Evolutionary conservation across 116 monocot genomes (phyloP).

Genomic region (Papilionanthe hybrid): DNA sequence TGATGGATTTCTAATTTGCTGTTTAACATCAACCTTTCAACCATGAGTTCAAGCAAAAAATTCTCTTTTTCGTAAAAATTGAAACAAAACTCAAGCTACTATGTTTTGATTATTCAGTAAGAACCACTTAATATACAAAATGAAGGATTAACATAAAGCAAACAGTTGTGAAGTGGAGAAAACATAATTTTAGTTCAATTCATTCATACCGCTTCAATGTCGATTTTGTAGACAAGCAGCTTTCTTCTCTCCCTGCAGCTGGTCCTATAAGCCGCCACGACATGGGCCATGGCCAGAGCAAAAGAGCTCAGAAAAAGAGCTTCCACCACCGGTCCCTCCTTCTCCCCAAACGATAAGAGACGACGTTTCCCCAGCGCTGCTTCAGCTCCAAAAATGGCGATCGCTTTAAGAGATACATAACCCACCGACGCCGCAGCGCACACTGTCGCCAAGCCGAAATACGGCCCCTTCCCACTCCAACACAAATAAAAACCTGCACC

Average conservation of each 20-base stretch:
- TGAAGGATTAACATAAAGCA: neutral
- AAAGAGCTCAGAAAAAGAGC: slow-evolving; percentile 33
- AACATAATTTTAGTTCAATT: neutral
- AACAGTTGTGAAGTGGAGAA: neutral
- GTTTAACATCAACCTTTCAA: no score
- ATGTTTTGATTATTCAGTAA: neutral
- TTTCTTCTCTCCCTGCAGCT: slow-evolving; percentile 22
- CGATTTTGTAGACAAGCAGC: slow-evolving; percentile 29
- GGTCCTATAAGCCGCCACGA: slow-evolving; percentile 19
- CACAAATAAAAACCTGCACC: slow-evolving; percentile 44
- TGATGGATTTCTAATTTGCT: neutral
- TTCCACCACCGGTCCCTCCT: slow-evolving; percentile 15
- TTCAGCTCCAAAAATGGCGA: slow-evolving; percentile 16
- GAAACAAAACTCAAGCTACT: neutral
- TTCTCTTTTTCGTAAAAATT: neutral
- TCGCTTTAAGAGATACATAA: slow-evolving; percentile 47
- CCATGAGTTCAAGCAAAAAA: neutral
- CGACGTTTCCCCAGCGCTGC: neutral
- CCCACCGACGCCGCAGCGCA: slow-evolving; percentile 37
- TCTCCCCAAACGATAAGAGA: neutral
- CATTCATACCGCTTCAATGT: slow-evolving; percentile 19
- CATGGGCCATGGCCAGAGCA: slow-evolving; percentile 19
- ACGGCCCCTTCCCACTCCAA: slow-evolving; percentile 50
- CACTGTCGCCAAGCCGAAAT: slow-evolving; percentile 32
- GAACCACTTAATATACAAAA: no score